These are phyloP conservation scores for Blastobotrys robertii DNA, from an alignment of 805 yeast genomes.

Conservation along the genomic window DNA sequence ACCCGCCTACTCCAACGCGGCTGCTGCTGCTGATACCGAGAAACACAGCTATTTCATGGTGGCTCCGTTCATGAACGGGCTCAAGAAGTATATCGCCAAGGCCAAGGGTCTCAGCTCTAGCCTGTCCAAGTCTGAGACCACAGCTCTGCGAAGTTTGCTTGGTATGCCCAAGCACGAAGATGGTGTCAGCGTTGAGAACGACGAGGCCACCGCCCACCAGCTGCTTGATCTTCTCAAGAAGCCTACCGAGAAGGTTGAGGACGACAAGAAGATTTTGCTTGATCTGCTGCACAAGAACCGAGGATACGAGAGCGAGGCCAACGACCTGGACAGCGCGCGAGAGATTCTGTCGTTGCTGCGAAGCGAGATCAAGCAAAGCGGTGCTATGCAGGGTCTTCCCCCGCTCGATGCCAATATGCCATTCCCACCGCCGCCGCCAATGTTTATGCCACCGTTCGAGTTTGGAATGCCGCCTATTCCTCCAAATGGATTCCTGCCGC, in stretches of 20 bases:
- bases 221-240: neutral
- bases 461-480: conserved; percentile 4
- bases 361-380: conserved; percentile 14
- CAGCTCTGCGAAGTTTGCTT: conserved; percentile 23
- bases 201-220: neutral
- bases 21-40: conserved; percentile 3
- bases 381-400: neutral
- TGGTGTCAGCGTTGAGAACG: conserved; percentile 1
- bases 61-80: conserved; percentile 28
- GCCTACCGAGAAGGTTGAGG: neutral
- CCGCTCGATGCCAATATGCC: conserved; percentile 1
- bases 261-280: conserved; percentile 19
- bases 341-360: conserved; percentile 24
- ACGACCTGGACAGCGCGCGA: conserved; percentile 22
- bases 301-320: conserved; percentile 2
- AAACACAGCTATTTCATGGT: conserved; percentile 24
- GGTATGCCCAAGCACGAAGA: conserved; percentile 15
- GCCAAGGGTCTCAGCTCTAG: conserved; percentile 22
- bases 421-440: conserved; percentile 5
- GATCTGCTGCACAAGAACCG: conserved; percentile 14
- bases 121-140: conserved; percentile 20
- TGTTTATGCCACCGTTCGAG: conserved; percentile 4
- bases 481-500: conserved; percentile 4
- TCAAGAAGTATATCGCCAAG: conserved; percentile 24
- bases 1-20: conserved; percentile 23